A percentile compares a stretch with the other conserved stretches of the same genome.
Evolutionary conservation across 2,329 filamentous ascomycete genomes (phyloP).

Genomic region (Pseudopyrenochaeta lycopersici): DNA sequence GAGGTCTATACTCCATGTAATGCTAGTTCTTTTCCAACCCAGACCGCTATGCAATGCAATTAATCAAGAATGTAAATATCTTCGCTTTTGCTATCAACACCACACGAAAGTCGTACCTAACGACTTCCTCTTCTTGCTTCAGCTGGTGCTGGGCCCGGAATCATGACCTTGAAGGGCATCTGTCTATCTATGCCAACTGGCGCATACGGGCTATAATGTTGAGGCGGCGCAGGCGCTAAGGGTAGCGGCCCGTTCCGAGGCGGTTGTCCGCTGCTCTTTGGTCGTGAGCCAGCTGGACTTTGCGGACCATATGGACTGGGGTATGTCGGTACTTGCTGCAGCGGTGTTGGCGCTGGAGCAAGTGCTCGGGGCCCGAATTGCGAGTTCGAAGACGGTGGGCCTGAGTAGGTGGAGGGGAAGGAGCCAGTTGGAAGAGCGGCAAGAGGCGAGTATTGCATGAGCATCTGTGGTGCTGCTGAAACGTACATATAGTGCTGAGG

Average conservation of each 20-base stretch:
- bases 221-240: constrained; percentile 41
- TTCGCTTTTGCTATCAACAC: background rate
- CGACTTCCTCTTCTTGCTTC: constrained; percentile 36
- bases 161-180: constrained; percentile 43
- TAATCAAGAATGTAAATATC: constrained; percentile 1
- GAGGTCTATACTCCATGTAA: too few species aligned
- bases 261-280: constrained; percentile 33
- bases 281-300: constrained; percentile 25
- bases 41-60: background rate
- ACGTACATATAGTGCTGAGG: constrained; percentile 32
- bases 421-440: constrained; percentile 33
- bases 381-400: constrained; percentile 21
- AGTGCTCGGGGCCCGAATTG: constrained; percentile 29
- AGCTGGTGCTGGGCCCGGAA: constrained; percentile 35
- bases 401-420: constrained; percentile 23
- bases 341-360: constrained; percentile 31
- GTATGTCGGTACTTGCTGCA: constrained; percentile 32
- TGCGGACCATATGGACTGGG: constrained; percentile 43
- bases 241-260: constrained; percentile 33
- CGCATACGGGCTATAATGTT: constrained; percentile 38
- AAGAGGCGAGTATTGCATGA: constrained; percentile 38
- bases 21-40: background rate
- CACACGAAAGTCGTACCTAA: constrained; percentile 26
- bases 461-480: constrained; percentile 29
- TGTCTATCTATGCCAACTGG: constrained; percentile 27